Evolutionary conservation across 202 grass and related monocot species (phyloP).

Genomic region (Carex sylvatica): DNA sequence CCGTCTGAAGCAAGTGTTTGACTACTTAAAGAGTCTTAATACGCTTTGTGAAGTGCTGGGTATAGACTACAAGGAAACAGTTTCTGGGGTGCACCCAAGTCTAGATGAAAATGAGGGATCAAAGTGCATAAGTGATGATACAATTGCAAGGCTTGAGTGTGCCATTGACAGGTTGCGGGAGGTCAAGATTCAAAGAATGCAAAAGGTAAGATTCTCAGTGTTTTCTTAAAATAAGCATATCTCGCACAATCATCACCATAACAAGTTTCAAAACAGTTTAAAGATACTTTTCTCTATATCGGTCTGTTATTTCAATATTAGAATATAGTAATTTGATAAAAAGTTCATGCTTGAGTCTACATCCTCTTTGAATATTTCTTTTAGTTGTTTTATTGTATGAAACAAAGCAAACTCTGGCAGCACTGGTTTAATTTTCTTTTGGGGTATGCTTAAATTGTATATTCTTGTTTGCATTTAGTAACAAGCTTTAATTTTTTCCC

Average conservation of each 20-base stretch:
- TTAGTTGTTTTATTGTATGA: not conserved
- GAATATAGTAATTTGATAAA: not conserved
- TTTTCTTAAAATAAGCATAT: not conserved
- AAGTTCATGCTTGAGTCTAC: not conserved
- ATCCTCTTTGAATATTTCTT: not conserved
- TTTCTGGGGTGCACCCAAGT: conserved; percentile 62
- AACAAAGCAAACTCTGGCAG: not conserved
- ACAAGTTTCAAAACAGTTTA: not conserved
- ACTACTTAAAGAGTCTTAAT: conserved; percentile 61
- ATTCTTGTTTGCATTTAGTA: not conserved
- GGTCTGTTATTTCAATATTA: not conserved
- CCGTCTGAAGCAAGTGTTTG: conserved; percentile 70
- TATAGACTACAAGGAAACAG: conserved; percentile 68
- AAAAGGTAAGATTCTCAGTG: conserved; percentile 62
- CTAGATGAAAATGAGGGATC: conserved; percentile 65
- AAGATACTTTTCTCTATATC: not conserved
- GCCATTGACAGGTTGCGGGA: conserved; percentile 56
- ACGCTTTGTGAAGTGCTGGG: conserved; percentile 75
- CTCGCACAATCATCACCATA: not conserved
- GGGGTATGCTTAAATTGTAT: not conserved
- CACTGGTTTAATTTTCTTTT: not conserved
- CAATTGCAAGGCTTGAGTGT: conserved; percentile 60
- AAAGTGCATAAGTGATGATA: conserved; percentile 68
- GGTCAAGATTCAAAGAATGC: conserved; percentile 82
- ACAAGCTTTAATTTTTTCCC: not conserved